Evolutionary conservation across 179 eudicot species (phyloP).

Genomic region (Heliamphora pulchella): DNA sequence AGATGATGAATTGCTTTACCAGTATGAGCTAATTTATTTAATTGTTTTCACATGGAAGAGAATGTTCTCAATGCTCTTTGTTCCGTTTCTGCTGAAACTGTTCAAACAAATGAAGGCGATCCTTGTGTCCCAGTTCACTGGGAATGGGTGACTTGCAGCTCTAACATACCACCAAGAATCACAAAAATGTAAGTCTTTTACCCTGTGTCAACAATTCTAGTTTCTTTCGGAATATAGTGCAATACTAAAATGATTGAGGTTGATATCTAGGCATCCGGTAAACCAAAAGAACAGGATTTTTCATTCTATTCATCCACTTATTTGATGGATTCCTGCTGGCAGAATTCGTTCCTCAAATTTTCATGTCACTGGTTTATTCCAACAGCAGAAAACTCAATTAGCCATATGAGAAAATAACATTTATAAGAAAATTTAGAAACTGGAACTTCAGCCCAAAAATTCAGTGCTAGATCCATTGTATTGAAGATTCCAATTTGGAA

Average conservation of each 20-base stretch:
- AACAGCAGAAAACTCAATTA: neutral
- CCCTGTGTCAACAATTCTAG: neutral
- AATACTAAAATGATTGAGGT: neutral
- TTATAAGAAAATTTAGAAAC: neutral
- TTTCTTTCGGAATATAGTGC: neutral
- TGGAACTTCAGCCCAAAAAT: neutral
- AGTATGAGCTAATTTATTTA: slow-evolving; percentile 14
- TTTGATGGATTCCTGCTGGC: neutral
- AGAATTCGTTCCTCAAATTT: neutral
- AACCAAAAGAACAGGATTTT: neutral
- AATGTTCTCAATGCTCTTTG: slow-evolving; percentile 46
- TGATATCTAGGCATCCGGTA: neutral
- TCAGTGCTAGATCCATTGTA: neutral
- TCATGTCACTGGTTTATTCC: neutral
- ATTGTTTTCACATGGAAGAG: slow-evolving; percentile 46
- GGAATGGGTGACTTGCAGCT: slow-evolving; percentile 89
- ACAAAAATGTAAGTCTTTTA: slow-evolving; percentile 62
- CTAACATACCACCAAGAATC: slow-evolving; percentile 60
- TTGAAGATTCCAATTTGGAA: neutral
- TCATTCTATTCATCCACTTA: neutral
- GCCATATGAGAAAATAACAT: neutral
- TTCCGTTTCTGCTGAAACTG: slow-evolving; percentile 35
- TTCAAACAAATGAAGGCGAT: slow-evolving; percentile 50
- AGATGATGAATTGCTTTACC: neutral
- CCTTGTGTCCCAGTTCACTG: slow-evolving; percentile 79